A percentile compares a stretch with the other conserved stretches of the same genome.
Evolutionary conservation across 768 basidiomycete species (phyloP).

Genomic region (Lentinus brumalis): DNA sequence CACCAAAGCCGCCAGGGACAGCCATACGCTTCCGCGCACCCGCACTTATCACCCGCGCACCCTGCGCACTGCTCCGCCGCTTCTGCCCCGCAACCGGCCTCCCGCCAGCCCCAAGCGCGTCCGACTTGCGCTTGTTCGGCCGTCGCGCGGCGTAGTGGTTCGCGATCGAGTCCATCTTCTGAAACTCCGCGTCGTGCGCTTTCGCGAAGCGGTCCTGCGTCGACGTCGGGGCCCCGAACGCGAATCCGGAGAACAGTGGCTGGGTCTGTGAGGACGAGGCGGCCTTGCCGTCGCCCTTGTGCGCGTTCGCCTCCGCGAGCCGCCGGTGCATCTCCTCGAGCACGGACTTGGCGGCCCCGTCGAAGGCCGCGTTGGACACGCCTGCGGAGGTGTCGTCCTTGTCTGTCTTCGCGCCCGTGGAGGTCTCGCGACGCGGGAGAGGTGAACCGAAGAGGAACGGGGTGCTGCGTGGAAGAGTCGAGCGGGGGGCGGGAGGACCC

Average conservation of each 20-base stretch:
- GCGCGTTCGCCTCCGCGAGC: slow-evolving; percentile 57
- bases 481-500: neutral
- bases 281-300: slow-evolving; percentile 38
- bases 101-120: slow-evolving; percentile 38
- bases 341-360: slow-evolving; percentile 64
- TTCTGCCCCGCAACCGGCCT: slow-evolving; percentile 20
- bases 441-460: slow-evolving; percentile 84
- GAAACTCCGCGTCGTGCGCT: slow-evolving; percentile 64
- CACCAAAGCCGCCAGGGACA: slow-evolving; percentile 61
- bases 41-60: slow-evolving; percentile 50
- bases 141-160: slow-evolving; percentile 51
- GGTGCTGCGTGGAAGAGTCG: slow-evolving; percentile 33
- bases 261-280: neutral
- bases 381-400: slow-evolving; percentile 12
- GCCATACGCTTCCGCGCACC: slow-evolving; percentile 43
- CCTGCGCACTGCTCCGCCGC: slow-evolving; percentile 33
- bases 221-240: neutral
- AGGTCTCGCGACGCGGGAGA: slow-evolving; percentile 51
- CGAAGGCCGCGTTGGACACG: slow-evolving; percentile 68
- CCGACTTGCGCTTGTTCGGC: slow-evolving; percentile 50
- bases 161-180: slow-evolving; percentile 78
- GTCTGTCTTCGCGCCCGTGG: neutral
- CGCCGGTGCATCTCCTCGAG: slow-evolving; percentile 84
- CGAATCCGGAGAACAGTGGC: slow-evolving; percentile 1
- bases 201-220: slow-evolving; percentile 49